Base-by-base conservation (phyloP, 2,329 filamentous ascomycete species). In the Trichoderma breve region DNA sequence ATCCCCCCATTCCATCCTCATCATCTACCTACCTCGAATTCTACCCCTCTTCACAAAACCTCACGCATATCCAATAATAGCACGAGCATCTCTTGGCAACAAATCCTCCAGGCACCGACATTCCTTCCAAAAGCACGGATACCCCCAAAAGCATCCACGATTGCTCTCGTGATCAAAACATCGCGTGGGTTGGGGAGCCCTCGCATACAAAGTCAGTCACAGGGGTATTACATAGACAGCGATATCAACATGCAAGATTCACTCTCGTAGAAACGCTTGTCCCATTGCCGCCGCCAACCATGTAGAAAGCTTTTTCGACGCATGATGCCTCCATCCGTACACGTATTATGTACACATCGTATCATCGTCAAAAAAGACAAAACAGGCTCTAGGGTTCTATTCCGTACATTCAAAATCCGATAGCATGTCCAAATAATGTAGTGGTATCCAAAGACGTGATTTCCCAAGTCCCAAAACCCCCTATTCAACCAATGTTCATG, bases 391-490 rank as follows among this genome's bases (percentile, higher is more conserved):
- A 68, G 24, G 47, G 21, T 39, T 39, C 47, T 67, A 67, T 47
- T 57, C 47, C 8, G 1, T 55, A 24, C 21, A 55, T 39, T 21
- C 9, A 28, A 4, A 43, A 36, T 39, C 47, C 43, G 43, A 32
- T 24, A 28, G 2, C 18, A 36, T 14, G 15, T 39, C 32, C 64
- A 66, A 55, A 39, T 28, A 6, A 36, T 36, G 43, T 39, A 55
- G 24, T 67, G 64, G 64, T 67, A 67, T 67, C 47, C 64, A 67
- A 57, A 28, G 30, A 67, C 51, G 58, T 39, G 15, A 62, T 53
- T 57, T 57, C 24, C 53, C 24, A 15, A 30, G 24, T 28, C 53
- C 53, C 24, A 28, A 57, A 57, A 8, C 18, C 62, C 43, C 43
- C 43, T 51, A 51, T 5, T 21, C 43, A 51, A 53, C 47, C 47